Conservation (phyloP, 176 grass and related monocot genomes). For the Cenchrus fungigraminus region DNA sequence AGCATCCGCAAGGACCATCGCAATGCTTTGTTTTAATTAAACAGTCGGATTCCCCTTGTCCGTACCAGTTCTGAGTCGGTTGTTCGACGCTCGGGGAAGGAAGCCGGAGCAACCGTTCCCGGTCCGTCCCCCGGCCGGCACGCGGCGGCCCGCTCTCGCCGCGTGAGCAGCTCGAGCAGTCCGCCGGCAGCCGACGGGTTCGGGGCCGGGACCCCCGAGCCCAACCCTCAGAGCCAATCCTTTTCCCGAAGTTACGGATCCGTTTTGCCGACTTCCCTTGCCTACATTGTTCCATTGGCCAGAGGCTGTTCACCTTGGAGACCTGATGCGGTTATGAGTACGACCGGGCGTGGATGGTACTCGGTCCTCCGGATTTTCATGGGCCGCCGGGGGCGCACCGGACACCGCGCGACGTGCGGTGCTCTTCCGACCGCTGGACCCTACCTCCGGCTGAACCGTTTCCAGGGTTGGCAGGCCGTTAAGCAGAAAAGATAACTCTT, state of each 20-base stretch:
- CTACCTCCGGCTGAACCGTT: constrained; percentile 70
- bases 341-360: constrained; percentile 54
- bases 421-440: constrained; percentile 70
- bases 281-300: constrained; percentile 70
- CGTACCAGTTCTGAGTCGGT: no score
- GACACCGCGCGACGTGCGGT: constrained; percentile 66
- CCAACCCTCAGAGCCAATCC: no score
- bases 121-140: no score
- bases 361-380: constrained; percentile 49
- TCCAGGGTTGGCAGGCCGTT: constrained; percentile 70
- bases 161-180: no score
- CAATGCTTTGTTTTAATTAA: constrained; percentile 63
- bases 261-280: constrained; percentile 80
- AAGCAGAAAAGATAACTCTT: constrained; percentile 89
- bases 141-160: no score
- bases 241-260: constrained; percentile 79
- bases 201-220: no score
- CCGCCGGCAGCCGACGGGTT: background rate
- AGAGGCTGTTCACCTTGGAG: constrained; percentile 69
- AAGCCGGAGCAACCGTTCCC: no score
- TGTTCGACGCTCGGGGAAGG: no score
- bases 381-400: constrained; percentile 57
- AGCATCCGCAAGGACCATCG: constrained; percentile 57
- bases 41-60: no score
- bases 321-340: constrained; percentile 91